These are phyloP conservation scores for Aureobasidium subglaciale DNA, from an alignment of 2,329 filamentous ascomycete genomes.

Conservation along the genomic window DNA sequence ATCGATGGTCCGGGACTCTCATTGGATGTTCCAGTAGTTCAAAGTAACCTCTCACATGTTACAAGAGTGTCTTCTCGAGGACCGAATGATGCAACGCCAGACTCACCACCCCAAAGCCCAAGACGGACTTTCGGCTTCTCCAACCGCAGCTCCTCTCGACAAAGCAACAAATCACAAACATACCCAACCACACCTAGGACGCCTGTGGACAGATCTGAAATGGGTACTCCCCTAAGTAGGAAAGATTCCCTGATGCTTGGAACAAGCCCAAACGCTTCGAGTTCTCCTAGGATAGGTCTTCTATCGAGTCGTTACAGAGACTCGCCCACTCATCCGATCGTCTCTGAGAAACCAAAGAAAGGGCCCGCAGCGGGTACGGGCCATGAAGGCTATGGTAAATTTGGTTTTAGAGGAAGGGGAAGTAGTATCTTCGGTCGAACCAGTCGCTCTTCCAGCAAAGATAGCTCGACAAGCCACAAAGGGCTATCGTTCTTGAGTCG, in stretches of 20 bases:
- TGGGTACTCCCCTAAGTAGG: constrained; percentile 17
- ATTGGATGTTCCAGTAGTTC: constrained; percentile 47
- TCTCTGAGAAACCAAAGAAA: constrained; percentile 55
- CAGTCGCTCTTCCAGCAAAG: constrained; percentile 39
- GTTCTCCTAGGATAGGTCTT: background rate
- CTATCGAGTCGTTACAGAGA: background rate
- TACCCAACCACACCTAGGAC: background rate
- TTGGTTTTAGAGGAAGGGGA: constrained; percentile 59
- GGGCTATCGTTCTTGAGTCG: constrained; percentile 31
- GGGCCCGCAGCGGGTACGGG: constrained; percentile 89
- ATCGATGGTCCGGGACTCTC: constrained; percentile 38
- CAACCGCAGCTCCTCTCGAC: constrained; percentile 26
- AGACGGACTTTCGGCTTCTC: constrained; percentile 33
- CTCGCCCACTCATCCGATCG: background rate
- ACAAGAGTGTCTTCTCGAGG: constrained; percentile 45
- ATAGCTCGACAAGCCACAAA: constrained; percentile 32
- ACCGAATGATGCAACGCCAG: constrained; percentile 25
- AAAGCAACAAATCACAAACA: constrained; percentile 14
- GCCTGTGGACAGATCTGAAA: background rate
- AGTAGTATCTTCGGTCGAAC: constrained; percentile 50
- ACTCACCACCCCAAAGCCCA: constrained; percentile 24
- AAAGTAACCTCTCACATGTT: constrained; percentile 48
- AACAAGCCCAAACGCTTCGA: background rate
- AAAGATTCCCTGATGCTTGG: constrained; percentile 4
- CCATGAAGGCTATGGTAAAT: constrained; percentile 74